Conservation (phyloP, 2,329 filamentous ascomycete genomes). For the Penicillium rolfsii region DNA sequence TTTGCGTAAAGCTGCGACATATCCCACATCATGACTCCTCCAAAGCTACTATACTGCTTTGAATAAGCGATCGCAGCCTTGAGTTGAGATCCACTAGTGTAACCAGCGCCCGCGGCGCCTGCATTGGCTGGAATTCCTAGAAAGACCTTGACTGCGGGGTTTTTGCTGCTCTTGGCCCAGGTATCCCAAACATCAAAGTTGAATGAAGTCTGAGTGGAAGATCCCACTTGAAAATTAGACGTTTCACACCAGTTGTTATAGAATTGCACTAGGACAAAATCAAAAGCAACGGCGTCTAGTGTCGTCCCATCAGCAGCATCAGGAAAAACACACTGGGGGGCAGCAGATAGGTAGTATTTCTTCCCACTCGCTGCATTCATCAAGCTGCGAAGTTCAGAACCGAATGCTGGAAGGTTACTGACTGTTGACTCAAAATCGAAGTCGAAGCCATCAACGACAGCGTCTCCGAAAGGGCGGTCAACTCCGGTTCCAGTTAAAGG, state of each 20-base stretch:
- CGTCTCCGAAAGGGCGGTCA: conserved; percentile 65
- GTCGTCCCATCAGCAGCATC: conserved; percentile 60
- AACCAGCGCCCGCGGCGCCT: conserved; percentile 57
- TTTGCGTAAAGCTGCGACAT: conserved; percentile 61
- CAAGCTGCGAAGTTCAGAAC: conserved; percentile 54
- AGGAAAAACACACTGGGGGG: conserved; percentile 67
- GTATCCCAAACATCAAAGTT: conserved; percentile 64
- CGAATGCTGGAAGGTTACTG: conserved; percentile 63
- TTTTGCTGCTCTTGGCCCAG: conserved; percentile 61
- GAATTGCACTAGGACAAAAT: conserved; percentile 64
- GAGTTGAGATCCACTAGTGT: conserved; percentile 51
- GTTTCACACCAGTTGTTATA: conserved; percentile 68
- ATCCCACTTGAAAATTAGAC: conserved; percentile 50
- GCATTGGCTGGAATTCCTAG: conserved; percentile 60
- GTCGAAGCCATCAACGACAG: conserved; percentile 72
- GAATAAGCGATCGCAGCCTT: conserved; percentile 54
- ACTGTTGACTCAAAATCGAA: conserved; percentile 68
- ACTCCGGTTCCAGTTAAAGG: conserved; percentile 49
- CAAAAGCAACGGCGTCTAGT: conserved; percentile 58
- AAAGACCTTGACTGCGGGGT: conserved; percentile 61
- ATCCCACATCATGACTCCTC: conserved; percentile 69
- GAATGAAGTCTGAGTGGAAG: conserved; percentile 55
- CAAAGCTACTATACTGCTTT: conserved; percentile 60
- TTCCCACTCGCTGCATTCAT: conserved; percentile 57
- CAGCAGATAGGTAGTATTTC: conserved; percentile 61